Evolutionary conservation across 2,329 filamentous ascomycete species (phyloP), one percentile per base, ranked within the genome.

Genomic region (Fusarium globosum): DNA sequence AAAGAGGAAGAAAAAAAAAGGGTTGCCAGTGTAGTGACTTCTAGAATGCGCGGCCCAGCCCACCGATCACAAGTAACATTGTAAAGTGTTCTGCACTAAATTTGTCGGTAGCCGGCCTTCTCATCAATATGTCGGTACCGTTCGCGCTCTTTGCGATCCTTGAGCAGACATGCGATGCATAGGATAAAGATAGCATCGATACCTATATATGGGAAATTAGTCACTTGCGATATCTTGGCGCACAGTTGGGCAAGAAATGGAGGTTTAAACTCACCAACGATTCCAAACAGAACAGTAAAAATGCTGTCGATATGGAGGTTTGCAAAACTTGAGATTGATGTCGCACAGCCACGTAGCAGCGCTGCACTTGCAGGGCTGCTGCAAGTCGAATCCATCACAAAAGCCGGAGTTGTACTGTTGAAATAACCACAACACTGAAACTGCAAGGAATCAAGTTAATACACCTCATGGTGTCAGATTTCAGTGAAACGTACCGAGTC

Each of bases 351-450:
- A 64, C 88, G 86, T 79, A 92, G 88, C 41, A 93, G 86, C 20
- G 92, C 91, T 4, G 94, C 93, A 42, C 91, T 88, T 6, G 92
- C 89, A 12, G 92, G 89, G 78, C 90, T 93, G 15, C 90, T 87
- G 81, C 94, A 96, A 4, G 87, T 89, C 11, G 81, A 73, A 76
- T 95, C 91, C 63, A 88, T 90, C 72, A 94, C 86, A 80, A 95
- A 96, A 58, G 91, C 90, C 16, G 92, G 92, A 18, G 89, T 87
- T 9, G 91, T 92, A 81, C 88, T 90, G 83, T 95, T 94, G 76
- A 89, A 83, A 83, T 94, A 96, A 70, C 94, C 94, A 77, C 94
- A 96, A 88, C 94, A 96, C 76, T 89, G 81, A 80, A 96, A 95
- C 90, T 94, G 78, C 4, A 52, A 20, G 7, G 28, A 8, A 41